phyloP scores from a whole-genome alignment of 768 basidiomycete species.

The Mycena polygramma region DNA sequence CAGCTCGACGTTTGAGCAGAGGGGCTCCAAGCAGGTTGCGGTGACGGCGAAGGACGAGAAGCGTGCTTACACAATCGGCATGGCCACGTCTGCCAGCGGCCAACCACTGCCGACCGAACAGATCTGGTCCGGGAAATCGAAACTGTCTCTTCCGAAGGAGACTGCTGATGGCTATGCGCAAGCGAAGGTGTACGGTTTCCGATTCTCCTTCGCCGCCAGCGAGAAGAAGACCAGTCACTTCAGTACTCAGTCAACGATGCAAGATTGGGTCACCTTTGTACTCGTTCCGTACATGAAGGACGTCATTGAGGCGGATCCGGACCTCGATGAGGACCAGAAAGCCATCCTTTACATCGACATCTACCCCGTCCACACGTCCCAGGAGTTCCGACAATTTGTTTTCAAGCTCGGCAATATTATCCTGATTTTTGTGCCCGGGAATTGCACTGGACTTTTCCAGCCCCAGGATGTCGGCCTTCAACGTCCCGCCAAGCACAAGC shows the following conservation, averaged over 20 bases:
- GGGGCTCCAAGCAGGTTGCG: not conserved
- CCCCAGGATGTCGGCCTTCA: not conserved
- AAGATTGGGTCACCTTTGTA: constrained; percentile 2
- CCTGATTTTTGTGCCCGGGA: not conserved
- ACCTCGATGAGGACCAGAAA: not conserved
- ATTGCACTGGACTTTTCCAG: constrained; percentile 1
- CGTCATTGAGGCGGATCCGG: not conserved
- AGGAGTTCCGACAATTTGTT: not conserved
- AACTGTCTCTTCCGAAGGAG: not conserved
- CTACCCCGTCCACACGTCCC: not conserved
- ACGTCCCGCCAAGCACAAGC: not conserved
- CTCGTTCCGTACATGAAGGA: not conserved
- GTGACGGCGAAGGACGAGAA: constrained; percentile 1
- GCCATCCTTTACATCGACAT: constrained; percentile 1
- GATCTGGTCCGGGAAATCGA: not conserved
- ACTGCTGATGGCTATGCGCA: not conserved
- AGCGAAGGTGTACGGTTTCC: not conserved
- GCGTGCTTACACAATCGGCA: not conserved
- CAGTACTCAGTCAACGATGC: constrained; percentile 2
- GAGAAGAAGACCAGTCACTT: not conserved
- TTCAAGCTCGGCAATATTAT: constrained; percentile 2
- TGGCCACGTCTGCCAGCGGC: not conserved
- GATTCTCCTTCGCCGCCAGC: not conserved
- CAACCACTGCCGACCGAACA: not conserved
- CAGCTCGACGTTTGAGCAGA: not conserved